Conservation (phyloP, 768 basidiomycete genomes). For the Botryobasidium botryosum region DNA sequence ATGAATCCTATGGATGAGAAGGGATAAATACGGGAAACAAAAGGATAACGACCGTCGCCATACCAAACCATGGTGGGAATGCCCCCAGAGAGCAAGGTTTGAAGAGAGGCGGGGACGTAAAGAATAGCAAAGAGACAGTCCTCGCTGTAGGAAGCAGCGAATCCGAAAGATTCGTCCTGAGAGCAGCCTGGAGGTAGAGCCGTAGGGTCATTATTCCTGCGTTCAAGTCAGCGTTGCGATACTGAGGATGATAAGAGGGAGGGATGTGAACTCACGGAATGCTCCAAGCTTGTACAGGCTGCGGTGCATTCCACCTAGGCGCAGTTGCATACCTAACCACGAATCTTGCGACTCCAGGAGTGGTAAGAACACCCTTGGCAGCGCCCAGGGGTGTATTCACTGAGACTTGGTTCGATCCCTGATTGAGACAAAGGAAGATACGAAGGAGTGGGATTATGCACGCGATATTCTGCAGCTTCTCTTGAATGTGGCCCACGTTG, state of each 20-base stretch:
- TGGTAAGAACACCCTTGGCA: constrained; percentile 33
- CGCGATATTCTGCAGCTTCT: not conserved
- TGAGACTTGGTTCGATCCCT: constrained; percentile 5
- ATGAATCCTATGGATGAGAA: constrained; percentile 42
- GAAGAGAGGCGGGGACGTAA: constrained; percentile 35
- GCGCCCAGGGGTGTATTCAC: constrained; percentile 37
- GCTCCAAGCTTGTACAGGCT: constrained; percentile 36
- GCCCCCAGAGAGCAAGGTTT: not conserved
- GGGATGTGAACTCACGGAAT: constrained; percentile 35
- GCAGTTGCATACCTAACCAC: constrained; percentile 51
- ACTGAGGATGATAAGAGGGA: not conserved
- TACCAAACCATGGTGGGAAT: not conserved
- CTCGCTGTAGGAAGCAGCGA: constrained; percentile 37
- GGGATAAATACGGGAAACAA: not conserved
- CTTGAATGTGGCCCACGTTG: not conserved
- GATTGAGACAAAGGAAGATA: not conserved
- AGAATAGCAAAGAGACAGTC: constrained; percentile 71
- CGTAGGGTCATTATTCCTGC: constrained; percentile 26
- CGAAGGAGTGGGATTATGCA: not conserved
- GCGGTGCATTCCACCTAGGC: constrained; percentile 41
- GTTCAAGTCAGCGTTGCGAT: not conserved
- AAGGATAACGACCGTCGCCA: not conserved
- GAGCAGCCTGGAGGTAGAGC: constrained; percentile 55
- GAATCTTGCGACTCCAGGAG: constrained; percentile 36
- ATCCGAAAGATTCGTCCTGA: constrained; percentile 33